phyloP scores from a whole-genome alignment of 805 yeast genomes.

The Crinitomyces ghanaensis region DNA sequence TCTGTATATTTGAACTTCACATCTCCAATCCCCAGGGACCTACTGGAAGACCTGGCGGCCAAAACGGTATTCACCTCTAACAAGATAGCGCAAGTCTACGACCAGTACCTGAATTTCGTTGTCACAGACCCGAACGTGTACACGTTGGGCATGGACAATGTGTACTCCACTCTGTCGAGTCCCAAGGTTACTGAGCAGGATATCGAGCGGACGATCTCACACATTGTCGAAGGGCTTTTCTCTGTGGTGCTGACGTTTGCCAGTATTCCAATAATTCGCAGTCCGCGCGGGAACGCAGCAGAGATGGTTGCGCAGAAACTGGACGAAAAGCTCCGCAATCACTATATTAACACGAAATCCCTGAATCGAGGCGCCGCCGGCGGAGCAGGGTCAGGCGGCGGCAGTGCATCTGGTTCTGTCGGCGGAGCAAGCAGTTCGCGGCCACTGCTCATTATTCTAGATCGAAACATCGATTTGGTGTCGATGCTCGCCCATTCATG shows the following conservation, averaged over 20 bases:
- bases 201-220: slow-evolving; percentile 56
- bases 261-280: slow-evolving; percentile 78
- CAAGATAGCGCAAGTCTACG: slow-evolving; percentile 78
- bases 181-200: slow-evolving; percentile 65
- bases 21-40: slow-evolving; percentile 60
- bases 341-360: slow-evolving; percentile 51
- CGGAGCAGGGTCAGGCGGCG: background rate
- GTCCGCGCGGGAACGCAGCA: slow-evolving; percentile 90
- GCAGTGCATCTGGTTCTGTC: slow-evolving; percentile 7
- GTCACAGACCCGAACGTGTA: slow-evolving; percentile 91
- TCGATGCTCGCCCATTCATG: slow-evolving; percentile 96
- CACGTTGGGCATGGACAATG: slow-evolving; percentile 55
- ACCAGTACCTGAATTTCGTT: slow-evolving; percentile 83
- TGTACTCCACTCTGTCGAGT: slow-evolving; percentile 58
- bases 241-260: slow-evolving; percentile 69
- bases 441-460: slow-evolving; percentile 70
- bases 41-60: slow-evolving; percentile 80
- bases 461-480: slow-evolving; percentile 79
- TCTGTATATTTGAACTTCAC: slow-evolving; percentile 78
- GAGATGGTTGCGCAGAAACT: slow-evolving; percentile 83
- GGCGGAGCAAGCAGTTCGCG: slow-evolving; percentile 35
- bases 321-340: slow-evolving; percentile 75
- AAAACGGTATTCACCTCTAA: slow-evolving; percentile 59
- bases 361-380: slow-evolving; percentile 13
- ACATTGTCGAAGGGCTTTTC: slow-evolving; percentile 69